Evolutionary conservation across 2,329 filamentous ascomycete genomes (phyloP), one percentile per base, ranked within the genome.

Genomic region (Pseudocercospora pini-densiflorae): DNA sequence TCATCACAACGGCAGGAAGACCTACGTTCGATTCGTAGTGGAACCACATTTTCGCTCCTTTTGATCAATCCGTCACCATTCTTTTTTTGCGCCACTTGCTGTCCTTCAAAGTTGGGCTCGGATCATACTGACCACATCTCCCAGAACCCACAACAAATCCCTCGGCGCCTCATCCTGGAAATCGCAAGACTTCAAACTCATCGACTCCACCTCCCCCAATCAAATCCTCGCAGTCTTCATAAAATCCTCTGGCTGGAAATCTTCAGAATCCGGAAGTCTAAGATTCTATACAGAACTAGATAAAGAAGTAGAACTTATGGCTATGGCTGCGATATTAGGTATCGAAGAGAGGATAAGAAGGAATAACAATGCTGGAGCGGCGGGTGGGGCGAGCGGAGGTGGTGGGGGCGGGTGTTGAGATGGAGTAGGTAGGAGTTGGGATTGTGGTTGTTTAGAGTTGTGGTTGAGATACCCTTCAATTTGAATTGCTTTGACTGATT

Each of bases 291-390:
- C 60, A 7, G 63, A 68, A 45, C 24, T 68, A 54, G 66, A 31
- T 10, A 29, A 49, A 33, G 63, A 64, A 31, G 21, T 65, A 53
- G 66, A 65, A 33, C 23, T 68, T 31, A 65, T 68, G 59, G 59
- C 59, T 8, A 23, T 65, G 43, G 54, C 57, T n/a, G 66, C 58
- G 5, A 64, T 64, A 14, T 49, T 67, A 27, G 65, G 58, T 2
- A 59, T 67, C 29, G 65, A 64, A 8, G 65, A 67, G 49, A 51
- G 49, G 63, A 65, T 33, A 31, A 45, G 63, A 14, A 60, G 63
- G 23, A 59, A 59, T n/a, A 54, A 40, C 16, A 49, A 47, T 57
- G 55, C 57, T 27, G 58, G 55, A 24, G 21, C 16, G 29, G 57
- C 45, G 23, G 43, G 61, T 4, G 59, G 40, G 7, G 59, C 23